Percentiles rank a stretch among this genome's conserved stretches.
phyloP scores from a whole-genome alignment of 1,139 yeast species.

The Yamadazyma friedrichii region DNA sequence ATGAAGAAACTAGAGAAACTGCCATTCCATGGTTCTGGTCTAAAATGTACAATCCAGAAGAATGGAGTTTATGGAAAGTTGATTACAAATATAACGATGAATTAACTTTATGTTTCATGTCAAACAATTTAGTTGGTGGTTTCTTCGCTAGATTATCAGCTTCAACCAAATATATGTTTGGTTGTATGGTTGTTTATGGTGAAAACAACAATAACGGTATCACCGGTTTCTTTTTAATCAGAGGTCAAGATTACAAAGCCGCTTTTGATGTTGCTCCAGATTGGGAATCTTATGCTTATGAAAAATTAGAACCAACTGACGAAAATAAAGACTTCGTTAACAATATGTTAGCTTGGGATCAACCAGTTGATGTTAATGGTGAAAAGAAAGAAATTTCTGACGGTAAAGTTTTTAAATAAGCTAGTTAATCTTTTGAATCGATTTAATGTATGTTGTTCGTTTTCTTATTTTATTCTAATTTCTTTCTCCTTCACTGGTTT shows the following conservation, averaged over 20 bases:
- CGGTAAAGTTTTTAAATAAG: constrained; percentile 52
- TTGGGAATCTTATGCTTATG: constrained; percentile 71
- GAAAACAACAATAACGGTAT: constrained; percentile 99
- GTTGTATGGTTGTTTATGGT: constrained; percentile 92
- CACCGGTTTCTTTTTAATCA: constrained; percentile 88
- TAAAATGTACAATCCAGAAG: constrained; percentile 84
- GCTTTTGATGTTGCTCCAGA: constrained; percentile 99
- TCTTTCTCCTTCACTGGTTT: too few species aligned
- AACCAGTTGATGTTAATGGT: constrained; percentile 47
- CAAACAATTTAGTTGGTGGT: constrained; percentile 97
- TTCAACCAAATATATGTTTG: constrained; percentile 93
- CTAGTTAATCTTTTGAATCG: constrained; percentile 2
- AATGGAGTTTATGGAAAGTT: constrained; percentile 94
- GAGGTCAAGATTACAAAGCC: constrained; percentile 90
- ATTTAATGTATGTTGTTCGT: too few species aligned
- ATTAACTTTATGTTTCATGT: constrained; percentile 95
- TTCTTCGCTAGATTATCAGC: constrained; percentile 94
- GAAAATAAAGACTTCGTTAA: constrained; percentile 38
- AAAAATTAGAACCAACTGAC: constrained; percentile 41
- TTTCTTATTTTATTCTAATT: too few species aligned
- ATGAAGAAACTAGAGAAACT: constrained; percentile 92
- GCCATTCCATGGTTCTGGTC: constrained; percentile 99
- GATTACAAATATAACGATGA: constrained; percentile 98
- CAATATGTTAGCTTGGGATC: constrained; percentile 55
- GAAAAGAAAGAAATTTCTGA: constrained; percentile 47